Evolutionary conservation across 106 monocot species (phyloP).

Genomic region (Posidonia australis): DNA sequence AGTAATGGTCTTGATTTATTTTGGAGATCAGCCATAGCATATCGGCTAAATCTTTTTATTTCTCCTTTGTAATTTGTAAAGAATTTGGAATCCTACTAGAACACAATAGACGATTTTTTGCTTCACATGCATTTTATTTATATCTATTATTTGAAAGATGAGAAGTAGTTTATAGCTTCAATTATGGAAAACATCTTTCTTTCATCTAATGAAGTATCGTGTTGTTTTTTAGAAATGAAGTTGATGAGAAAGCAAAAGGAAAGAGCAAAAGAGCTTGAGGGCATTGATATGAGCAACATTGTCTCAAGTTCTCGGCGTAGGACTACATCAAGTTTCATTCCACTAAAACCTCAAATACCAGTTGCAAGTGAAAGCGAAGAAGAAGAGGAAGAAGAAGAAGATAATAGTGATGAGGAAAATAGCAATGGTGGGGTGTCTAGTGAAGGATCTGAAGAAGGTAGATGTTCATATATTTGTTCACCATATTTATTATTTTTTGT

Average conservation of each 20-base stretch:
- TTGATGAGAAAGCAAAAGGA: slow-evolving; percentile 74
- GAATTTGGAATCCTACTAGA: too few species aligned
- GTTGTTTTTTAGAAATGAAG: slow-evolving; percentile 53
- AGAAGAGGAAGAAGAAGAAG: slow-evolving; percentile 33
- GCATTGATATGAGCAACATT: slow-evolving; percentile 92
- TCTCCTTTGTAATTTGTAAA: too few species aligned
- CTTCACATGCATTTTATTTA: too few species aligned
- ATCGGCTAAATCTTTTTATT: too few species aligned
- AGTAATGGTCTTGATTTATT: too few species aligned
- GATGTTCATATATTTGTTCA: neutral
- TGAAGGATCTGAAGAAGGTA: slow-evolving; percentile 39
- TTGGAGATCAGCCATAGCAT: too few species aligned
- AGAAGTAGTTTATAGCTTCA: too few species aligned
- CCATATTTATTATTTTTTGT: neutral
- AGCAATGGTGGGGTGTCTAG: slow-evolving; percentile 25
- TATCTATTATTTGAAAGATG: too few species aligned
- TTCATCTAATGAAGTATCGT: neutral
- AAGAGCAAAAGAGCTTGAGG: slow-evolving; percentile 89
- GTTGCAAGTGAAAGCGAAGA: slow-evolving; percentile 32
- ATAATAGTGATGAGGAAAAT: slow-evolving; percentile 23
- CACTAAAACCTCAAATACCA: slow-evolving; percentile 57
- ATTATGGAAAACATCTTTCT: too few species aligned
- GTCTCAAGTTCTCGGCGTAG: slow-evolving; percentile 81
- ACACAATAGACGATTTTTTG: too few species aligned
- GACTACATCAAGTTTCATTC: slow-evolving; percentile 43